phyloP scores from a whole-genome alignment of 208 protist species.

The Balamuthia mandrillaris region DNA sequence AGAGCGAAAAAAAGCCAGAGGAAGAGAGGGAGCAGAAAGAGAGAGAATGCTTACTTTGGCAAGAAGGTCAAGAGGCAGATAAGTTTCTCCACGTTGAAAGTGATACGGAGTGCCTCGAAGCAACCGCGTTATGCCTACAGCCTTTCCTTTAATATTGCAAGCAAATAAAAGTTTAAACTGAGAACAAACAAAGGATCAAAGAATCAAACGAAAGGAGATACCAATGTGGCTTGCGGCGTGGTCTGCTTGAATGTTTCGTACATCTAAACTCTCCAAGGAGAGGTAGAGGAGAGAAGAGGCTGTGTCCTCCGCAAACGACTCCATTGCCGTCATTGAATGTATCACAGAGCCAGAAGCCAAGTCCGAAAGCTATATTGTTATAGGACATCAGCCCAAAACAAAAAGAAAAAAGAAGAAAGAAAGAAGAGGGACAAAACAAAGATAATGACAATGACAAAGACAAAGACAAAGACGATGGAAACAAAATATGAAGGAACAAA shows the following conservation, averaged over 20 bases:
- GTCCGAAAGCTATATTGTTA: no score
- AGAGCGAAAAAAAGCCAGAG: background rate
- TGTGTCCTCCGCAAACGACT: slow-evolving; percentile 26
- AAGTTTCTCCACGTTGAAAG: background rate
- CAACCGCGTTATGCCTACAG: slow-evolving; percentile 10
- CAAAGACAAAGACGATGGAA: no score
- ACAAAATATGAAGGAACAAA: no score
- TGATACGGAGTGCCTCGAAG: slow-evolving; percentile 32
- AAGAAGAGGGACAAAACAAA: no score
- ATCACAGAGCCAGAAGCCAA: no score
- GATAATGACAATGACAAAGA: no score
- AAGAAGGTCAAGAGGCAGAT: slow-evolving; percentile 19
- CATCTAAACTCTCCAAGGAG: background rate
- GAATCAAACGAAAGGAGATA: background rate
- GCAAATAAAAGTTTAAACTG: background rate
- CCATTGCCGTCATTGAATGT: slow-evolving; percentile 13
- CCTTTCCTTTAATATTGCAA: background rate
- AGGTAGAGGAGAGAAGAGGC: slow-evolving; percentile 37
- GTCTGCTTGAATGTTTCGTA: slow-evolving; percentile 35
- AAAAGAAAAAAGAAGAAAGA: no score
- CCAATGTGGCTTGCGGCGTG: slow-evolving; percentile 42
- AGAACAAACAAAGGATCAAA: background rate
- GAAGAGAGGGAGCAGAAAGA: background rate
- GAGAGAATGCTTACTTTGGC: slow-evolving; percentile 2
- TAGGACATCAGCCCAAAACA: no score